These are phyloP conservation scores for Gaeumannomyces sp. DNA, from an alignment of 2,329 filamentous ascomycete genomes.

Conservation along the genomic window DNA sequence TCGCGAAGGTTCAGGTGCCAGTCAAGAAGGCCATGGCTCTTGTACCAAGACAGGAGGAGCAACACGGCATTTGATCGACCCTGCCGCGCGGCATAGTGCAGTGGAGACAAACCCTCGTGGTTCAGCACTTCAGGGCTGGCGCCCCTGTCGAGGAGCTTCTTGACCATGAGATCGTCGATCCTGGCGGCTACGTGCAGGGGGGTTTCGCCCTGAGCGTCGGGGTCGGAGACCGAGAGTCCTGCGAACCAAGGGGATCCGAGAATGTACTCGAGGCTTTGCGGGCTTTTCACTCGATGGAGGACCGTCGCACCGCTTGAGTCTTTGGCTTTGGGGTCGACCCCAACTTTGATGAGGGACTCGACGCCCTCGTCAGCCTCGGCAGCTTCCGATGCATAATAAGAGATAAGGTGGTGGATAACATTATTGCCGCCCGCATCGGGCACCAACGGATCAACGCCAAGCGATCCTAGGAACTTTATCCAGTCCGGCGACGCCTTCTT, in stretches of 20 bases:
- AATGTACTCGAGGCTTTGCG: neutral
- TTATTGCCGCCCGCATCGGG: neutral
- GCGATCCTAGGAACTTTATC: neutral
- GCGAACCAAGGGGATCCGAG: neutral
- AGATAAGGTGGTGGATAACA: neutral
- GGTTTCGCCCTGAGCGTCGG: neutral
- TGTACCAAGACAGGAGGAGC: neutral
- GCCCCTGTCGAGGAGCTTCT: neutral
- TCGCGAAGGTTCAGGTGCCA: neutral
- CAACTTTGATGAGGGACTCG: neutral
- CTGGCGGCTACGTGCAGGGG: neutral
- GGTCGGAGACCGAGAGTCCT: neutral
- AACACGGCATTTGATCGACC: neutral
- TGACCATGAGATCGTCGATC: neutral
- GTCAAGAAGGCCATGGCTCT: neutral
- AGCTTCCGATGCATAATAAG: neutral
- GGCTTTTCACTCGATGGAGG: neutral
- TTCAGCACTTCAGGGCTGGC: neutral
- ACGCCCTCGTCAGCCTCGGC: neutral
- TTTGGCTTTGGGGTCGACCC: neutral
- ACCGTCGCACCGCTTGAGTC: neutral
- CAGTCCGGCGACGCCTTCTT: neutral
- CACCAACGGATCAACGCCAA: neutral
- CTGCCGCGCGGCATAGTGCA: neutral
- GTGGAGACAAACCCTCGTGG: neutral